Evolutionary conservation across 768 basidiomycete species (phyloP), one percentile per base, ranked within the genome.

Genomic region (Suillus decipiens): DNA sequence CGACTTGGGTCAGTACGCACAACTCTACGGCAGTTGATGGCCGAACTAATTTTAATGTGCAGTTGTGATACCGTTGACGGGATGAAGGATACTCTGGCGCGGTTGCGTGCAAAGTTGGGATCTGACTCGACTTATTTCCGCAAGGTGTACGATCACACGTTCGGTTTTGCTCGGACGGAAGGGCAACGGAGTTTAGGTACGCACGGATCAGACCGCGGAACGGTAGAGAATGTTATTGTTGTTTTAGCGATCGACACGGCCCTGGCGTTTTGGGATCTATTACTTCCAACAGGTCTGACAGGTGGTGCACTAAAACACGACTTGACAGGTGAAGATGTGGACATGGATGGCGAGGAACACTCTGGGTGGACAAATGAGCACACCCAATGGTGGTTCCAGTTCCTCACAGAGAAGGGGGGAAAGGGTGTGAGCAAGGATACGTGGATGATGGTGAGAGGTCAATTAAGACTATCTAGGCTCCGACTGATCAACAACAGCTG

Each of bases 361-460:
- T 81, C 77, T 10, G 89, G 89, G 3, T 93, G 89, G 88, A 80
- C 81, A 66, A 77, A 79, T 55, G 81, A 85, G 64, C 84, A 89
- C 70, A 84, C 82, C 17, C 72, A 84, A 31, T 85, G 84, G 84
- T 96, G 94, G 94, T 85, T 89, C 69, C 86, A 89, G n/a, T 96
- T 86, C 72, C 74, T 95, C 72, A 65, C 57, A 9, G 78, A 83
- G 71, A 88, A 84, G 66, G 87, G 86, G 1, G 80, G 80, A 24
- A 90, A 89, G 71, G 93, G 92, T 5, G 83, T 96, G 37, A 94
- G 91, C 77, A 92, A 90, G 76, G 93, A 94, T 76, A 92, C 90
- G 19, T 95, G 93, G 93, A 75, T 81, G 59, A 94, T 95, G 92
- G 93, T 91, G 42, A 39, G 76, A 15, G 34, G 51, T 54, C 55